These are phyloP conservation scores for Didymella glomerata DNA, from an alignment of 2,329 filamentous ascomycete genomes.

Conservation along the genomic window DNA sequence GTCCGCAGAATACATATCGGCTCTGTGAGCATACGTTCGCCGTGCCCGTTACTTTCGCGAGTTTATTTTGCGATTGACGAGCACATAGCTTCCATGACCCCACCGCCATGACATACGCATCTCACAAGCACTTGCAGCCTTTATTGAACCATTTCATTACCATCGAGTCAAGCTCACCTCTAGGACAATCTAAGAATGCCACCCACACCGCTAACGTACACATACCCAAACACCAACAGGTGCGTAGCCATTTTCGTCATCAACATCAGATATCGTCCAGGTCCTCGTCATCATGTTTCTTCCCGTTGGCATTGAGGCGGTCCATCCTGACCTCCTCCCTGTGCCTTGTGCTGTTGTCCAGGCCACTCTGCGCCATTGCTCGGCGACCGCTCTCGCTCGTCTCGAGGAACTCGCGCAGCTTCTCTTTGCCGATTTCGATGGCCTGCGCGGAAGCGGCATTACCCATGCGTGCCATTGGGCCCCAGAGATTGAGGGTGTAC, in stretches of 20 bases:
- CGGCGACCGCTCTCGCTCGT: constrained; percentile 84
- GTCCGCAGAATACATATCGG: no score
- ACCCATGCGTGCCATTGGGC: constrained; percentile 93
- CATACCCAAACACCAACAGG: constrained; percentile 9
- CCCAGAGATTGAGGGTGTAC: constrained; percentile 93
- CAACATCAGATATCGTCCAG: constrained; percentile 47
- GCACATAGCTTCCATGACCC: no score
- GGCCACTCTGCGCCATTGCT: constrained; percentile 73
- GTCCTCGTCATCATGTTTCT: constrained; percentile 48
- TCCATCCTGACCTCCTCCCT: constrained; percentile 49
- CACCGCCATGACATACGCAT: no score
- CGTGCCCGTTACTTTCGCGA: no score
- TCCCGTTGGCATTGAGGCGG: constrained; percentile 54
- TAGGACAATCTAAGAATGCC: constrained; percentile 17
- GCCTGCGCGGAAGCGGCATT: constrained; percentile 89
- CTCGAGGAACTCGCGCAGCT: constrained; percentile 87
- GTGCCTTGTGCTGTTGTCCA: constrained; percentile 21
- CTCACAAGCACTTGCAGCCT: not conserved
- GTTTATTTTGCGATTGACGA: no score
- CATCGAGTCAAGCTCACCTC: not conserved
- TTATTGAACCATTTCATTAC: constrained; percentile 1
- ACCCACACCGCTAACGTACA: constrained; percentile 10
- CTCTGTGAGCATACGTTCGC: no score
- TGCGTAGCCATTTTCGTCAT: not conserved
- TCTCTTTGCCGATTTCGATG: constrained; percentile 89